Conservation (phyloP, 352 stramenopile genomes). For the Phytophthora ramorum region DNA sequence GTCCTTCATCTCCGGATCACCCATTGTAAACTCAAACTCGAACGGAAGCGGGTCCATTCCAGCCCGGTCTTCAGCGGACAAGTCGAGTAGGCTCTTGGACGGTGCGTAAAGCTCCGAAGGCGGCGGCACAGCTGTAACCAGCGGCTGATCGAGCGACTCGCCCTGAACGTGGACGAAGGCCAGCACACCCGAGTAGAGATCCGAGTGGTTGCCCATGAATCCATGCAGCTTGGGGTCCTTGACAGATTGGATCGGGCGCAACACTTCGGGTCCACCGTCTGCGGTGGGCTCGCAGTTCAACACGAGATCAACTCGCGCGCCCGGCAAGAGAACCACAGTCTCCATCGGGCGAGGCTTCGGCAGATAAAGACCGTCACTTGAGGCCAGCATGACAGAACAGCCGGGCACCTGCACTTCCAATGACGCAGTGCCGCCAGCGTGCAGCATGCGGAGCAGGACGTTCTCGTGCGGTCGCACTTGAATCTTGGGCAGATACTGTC, state of each 20-base stretch:
- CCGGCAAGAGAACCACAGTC: constrained; percentile 62
- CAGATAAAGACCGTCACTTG: constrained; percentile 71
- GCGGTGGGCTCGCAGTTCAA: constrained; percentile 57
- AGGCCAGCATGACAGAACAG: constrained; percentile 61
- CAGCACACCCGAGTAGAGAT: constrained; percentile 66
- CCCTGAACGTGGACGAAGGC: constrained; percentile 68
- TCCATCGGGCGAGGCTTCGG: constrained; percentile 40
- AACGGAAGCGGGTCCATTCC: constrained; percentile 50
- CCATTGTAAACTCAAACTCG: constrained; percentile 68
- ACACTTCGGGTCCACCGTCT: constrained; percentile 29
- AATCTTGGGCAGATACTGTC: constrained; percentile 72
- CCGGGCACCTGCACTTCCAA: constrained; percentile 68
- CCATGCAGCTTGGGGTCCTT: constrained; percentile 43
- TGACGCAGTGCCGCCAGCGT: constrained; percentile 57
- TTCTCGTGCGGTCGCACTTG: constrained; percentile 59
- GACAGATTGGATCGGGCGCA: constrained; percentile 67
- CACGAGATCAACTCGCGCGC: constrained; percentile 63
- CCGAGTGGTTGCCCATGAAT: constrained; percentile 64
- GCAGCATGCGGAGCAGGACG: constrained; percentile 65
- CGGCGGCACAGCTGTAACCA: constrained; percentile 42
- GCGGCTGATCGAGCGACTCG: constrained; percentile 33
- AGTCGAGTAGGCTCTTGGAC: constrained; percentile 44
- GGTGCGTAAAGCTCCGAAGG: constrained; percentile 51
- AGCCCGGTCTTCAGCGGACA: constrained; percentile 38
- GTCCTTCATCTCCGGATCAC: constrained; percentile 49